Evolutionary conservation across 257 asterid species (phyloP).

Genomic region (Gentiana macrophylla): DNA sequence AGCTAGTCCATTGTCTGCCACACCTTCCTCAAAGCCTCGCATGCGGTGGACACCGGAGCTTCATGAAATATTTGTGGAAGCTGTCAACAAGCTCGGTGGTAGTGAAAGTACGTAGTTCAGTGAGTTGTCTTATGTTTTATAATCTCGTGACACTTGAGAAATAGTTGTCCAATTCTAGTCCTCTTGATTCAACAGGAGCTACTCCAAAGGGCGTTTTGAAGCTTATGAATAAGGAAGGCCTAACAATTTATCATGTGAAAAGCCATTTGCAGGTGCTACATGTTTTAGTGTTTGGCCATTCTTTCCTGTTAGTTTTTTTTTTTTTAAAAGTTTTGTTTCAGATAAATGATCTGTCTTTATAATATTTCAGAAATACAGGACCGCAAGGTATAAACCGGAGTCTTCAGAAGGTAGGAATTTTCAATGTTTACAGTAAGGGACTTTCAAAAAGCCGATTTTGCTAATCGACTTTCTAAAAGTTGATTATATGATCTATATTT

Average conservation of each 20-base stretch:
- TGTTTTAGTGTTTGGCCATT: background rate
- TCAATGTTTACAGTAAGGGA: background rate
- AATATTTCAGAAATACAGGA: constrained; percentile 11
- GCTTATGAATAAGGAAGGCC: constrained; percentile 25
- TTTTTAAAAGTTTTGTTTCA: background rate
- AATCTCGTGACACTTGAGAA: constrained; percentile 1
- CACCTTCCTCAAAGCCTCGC: constrained; percentile 48
- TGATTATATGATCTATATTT: too few relatives aligned
- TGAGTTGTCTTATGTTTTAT: constrained; percentile 4
- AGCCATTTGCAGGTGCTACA: constrained; percentile 28
- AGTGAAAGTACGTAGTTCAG: constrained; percentile 51
- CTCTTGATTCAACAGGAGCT: background rate
- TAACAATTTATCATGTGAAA: constrained; percentile 33
- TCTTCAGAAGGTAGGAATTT: constrained; percentile 12
- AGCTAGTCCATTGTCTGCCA: constrained; percentile 38
- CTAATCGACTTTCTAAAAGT: too few relatives aligned
- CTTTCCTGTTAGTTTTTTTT: background rate
- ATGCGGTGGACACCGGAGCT: constrained; percentile 98
- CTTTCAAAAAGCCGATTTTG: too few relatives aligned
- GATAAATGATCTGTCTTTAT: background rate
- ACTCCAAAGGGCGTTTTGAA: constrained; percentile 18
- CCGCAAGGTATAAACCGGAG: constrained; percentile 12
- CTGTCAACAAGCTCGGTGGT: constrained; percentile 82
- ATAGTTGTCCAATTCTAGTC: background rate
- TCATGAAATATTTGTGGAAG: constrained; percentile 66